Evolutionary conservation across 2,329 filamentous ascomycete species (phyloP).

Genomic region (Ophiostoma perfectum): DNA sequence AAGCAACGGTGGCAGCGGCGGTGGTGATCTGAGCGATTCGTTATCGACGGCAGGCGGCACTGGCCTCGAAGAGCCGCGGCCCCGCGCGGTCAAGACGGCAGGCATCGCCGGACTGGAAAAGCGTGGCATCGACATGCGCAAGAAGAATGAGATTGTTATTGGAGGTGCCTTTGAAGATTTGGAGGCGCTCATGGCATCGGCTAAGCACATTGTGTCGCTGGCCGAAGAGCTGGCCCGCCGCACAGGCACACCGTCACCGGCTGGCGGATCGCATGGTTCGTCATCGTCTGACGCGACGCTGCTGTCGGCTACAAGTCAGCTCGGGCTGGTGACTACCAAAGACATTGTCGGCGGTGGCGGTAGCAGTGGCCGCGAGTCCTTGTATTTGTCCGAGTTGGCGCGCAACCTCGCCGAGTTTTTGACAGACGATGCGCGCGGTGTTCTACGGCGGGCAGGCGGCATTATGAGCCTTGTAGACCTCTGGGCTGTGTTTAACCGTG

Average conservation of each 20-base stretch:
- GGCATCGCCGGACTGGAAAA: constrained; percentile 92
- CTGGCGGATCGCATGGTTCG: constrained; percentile 4
- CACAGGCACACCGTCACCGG: constrained; percentile 34
- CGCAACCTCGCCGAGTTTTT: constrained; percentile 83
- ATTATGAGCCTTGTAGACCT: constrained; percentile 87
- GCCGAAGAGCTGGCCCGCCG: constrained; percentile 81
- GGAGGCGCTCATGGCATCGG: constrained; percentile 93
- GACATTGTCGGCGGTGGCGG: constrained; percentile 69
- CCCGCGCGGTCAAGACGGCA: constrained; percentile 51
- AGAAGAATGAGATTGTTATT: constrained; percentile 90
- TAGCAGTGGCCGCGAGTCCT: constrained; percentile 48
- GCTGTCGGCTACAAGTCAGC: constrained; percentile 71
- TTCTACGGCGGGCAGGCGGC: constrained; percentile 73
- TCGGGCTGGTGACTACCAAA: constrained; percentile 89
- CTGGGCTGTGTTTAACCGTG: constrained; percentile 92
- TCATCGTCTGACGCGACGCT: constrained; percentile 40
- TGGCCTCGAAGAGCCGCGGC: constrained; percentile 10
- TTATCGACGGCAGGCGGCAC: constrained; percentile 21
- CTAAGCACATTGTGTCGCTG: constrained; percentile 90
- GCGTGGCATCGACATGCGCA: constrained; percentile 73
- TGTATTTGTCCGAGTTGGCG: constrained; percentile 84
- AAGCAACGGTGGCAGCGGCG: background rate
- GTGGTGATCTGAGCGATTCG: background rate
- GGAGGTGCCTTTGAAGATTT: constrained; percentile 93
- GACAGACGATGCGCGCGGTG: constrained; percentile 73